Base-by-base conservation (phyloP, 2,329 filamentous ascomycete species). In the Blastomyces gilchristii region DNA sequence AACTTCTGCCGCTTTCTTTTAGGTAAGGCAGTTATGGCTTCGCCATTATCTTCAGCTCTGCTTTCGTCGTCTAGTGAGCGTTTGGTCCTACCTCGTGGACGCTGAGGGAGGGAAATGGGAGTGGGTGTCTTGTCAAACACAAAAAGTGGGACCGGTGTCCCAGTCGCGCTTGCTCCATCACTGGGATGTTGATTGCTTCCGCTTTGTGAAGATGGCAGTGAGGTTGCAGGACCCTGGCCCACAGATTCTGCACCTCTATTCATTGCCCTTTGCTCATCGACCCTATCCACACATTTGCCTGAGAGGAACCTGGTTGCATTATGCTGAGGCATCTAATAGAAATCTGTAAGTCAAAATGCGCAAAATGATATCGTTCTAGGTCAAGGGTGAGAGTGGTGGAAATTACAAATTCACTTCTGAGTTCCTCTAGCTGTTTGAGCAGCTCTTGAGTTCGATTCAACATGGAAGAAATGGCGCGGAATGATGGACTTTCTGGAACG, bases 401-500 rank as follows among this genome's bases (percentile, higher is more conserved):
- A 72, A 2, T 64, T 66, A 78, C 77, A 63, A 78, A 70, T 43
- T 73, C 68, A 34, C 70, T 72, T 53, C 73, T 70, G 18, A 75
- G 62, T 11, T 72, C 61, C 16, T 75, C 71, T 28, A 76, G 72
- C 52, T 77, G 72, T 14, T 69, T 68, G 59, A 78, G 67, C 59
- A 78, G 69, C 60, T 73, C 70, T 54, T 75, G 69, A 3, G 76
- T 75, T 63, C 73, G 74, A 37, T 75, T 72, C 18, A 78, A 65
- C 69, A 78, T 76, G 7, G 71, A 67, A 1, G 71, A 71, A 3
- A 79, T 68, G 6, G 71, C 67, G 14, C 68, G 69, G 47, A 67
- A 71, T 14, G 71, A 69, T 43, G 73, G 71, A 7, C 66, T 65
- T 39, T 73, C 69, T 11, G 67, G 63, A 4, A 67, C 64, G 11